Conservation (phyloP, 2,329 filamentous ascomycete species). For the Penicillium sp. region DNA sequence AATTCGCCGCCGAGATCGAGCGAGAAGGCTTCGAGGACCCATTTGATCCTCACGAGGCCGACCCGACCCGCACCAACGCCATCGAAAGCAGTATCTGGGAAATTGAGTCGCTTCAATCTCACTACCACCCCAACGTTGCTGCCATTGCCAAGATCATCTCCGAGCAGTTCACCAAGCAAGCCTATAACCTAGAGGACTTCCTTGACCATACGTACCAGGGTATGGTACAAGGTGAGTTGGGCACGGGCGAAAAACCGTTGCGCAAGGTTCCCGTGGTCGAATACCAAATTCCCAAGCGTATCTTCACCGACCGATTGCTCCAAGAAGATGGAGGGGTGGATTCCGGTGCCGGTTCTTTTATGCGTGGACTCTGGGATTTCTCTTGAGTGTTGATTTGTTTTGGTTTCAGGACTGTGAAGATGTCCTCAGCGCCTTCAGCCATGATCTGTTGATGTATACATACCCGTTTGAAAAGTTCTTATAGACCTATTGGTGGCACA, state of each 20-base stretch:
- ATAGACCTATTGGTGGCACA: too few relatives aligned
- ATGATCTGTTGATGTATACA: neutral
- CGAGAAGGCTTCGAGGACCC: slow-evolving; percentile 64
- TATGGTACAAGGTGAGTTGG: slow-evolving; percentile 75
- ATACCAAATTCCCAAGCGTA: slow-evolving; percentile 84
- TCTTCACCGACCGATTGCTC: slow-evolving; percentile 52
- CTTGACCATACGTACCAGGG: slow-evolving; percentile 79
- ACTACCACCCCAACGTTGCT: slow-evolving; percentile 96
- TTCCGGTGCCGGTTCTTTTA: slow-evolving; percentile 30
- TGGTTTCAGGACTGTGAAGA: neutral
- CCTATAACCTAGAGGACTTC: slow-evolving; percentile 96
- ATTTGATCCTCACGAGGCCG: slow-evolving; percentile 66
- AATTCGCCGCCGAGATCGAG: slow-evolving; percentile 55
- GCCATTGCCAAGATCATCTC: slow-evolving; percentile 89
- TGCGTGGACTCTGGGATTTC: slow-evolving; percentile 38
- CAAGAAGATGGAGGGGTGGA: slow-evolving; percentile 37
- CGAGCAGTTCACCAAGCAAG: slow-evolving; percentile 93
- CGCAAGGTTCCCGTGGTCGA: slow-evolving; percentile 86
- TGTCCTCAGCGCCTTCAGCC: neutral
- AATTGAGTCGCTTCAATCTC: slow-evolving; percentile 78
- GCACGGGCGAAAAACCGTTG: slow-evolving; percentile 59
- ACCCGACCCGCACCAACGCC: slow-evolving; percentile 79
- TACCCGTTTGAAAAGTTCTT: too few relatives aligned
- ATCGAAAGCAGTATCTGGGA: slow-evolving; percentile 96
- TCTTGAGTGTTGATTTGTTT: slow-evolving; percentile 8